These are phyloP conservation scores for Penicillium expansum DNA, from an alignment of 2,329 filamentous ascomycete genomes.

Conservation along the genomic window DNA sequence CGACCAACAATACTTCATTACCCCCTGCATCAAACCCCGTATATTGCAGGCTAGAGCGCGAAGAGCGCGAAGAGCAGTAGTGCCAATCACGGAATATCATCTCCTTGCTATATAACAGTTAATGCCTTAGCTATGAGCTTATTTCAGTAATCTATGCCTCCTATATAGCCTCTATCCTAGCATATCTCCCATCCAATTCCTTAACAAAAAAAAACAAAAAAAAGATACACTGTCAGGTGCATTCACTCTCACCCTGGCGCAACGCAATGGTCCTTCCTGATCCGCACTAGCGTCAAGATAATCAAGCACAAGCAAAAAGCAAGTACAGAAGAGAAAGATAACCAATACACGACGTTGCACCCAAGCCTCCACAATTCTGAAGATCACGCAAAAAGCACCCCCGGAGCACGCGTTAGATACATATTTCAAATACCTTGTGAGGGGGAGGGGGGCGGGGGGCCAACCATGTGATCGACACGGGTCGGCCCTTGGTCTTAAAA, in stretches of 20 bases:
- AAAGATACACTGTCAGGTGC: neutral
- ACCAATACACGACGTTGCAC: neutral
- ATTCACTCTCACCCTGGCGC: neutral
- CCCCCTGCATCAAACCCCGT: neutral
- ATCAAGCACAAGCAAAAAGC: neutral
- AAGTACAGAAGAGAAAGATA: neutral
- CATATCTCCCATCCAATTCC: neutral
- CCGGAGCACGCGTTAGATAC: neutral
- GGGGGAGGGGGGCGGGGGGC: no score
- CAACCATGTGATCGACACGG: conserved; percentile 3
- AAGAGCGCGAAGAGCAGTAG: neutral
- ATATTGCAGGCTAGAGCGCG: neutral
- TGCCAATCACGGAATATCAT: neutral
- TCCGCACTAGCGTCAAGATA: neutral
- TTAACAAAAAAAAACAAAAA: neutral
- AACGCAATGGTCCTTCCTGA: neutral
- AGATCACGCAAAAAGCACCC: neutral
- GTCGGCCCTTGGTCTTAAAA: conserved; percentile 4
- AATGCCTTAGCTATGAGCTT: no score
- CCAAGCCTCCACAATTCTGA: neutral
- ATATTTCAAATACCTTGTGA: neutral
- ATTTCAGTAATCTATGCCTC: neutral
- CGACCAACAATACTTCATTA: neutral
- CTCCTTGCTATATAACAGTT: neutral
- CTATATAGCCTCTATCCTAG: neutral